A percentile compares a stretch with the other conserved stretches of the same genome.
Conservation (phyloP, 1,284 basidiomycete genomes). For the Wolfiporia cocos region DNA sequence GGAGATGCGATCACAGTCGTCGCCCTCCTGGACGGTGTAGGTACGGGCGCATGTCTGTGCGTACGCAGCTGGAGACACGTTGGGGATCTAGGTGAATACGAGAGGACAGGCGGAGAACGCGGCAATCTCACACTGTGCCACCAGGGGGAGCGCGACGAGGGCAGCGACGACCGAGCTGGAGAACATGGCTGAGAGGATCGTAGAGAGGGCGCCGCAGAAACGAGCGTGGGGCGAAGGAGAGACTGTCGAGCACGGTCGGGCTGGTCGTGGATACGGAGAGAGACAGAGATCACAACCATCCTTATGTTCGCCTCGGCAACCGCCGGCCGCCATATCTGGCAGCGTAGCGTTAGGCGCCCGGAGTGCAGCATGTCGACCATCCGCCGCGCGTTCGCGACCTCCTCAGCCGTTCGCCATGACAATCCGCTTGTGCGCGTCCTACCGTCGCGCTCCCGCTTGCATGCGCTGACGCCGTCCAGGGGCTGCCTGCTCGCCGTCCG, state of each 20-base stretch:
- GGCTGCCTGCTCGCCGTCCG: slow-evolving; percentile 23
- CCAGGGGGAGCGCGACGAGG: slow-evolving; percentile 35
- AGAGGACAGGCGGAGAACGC: not conserved
- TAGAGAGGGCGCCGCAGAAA: slow-evolving; percentile 11
- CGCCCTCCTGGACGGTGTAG: slow-evolving; percentile 55
- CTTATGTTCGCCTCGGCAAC: not conserved
- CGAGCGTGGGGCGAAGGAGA: slow-evolving; percentile 19
- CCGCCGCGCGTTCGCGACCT: slow-evolving; percentile 9
- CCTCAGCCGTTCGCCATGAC: slow-evolving; percentile 26
- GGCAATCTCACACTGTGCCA: slow-evolving; percentile 35
- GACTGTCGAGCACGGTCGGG: slow-evolving; percentile 10
- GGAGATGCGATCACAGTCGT: slow-evolving; percentile 67
- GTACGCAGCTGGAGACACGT: slow-evolving; percentile 27
- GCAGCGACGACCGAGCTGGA: slow-evolving; percentile 32
- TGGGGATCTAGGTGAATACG: no score
- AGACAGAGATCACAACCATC: not conserved
- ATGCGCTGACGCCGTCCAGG: slow-evolving; percentile 1
- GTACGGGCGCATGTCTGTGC: slow-evolving; percentile 48
- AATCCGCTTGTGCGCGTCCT: slow-evolving; percentile 35
- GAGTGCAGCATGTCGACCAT: not conserved
- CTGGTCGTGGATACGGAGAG: slow-evolving; percentile 6
- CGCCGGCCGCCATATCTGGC: no score
- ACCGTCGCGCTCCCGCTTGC: not conserved
- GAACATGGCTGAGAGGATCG: slow-evolving; percentile 34
- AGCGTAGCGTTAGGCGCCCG: no score